phyloP scores from a whole-genome alignment of 805 yeast genomes.

The Cyberlindnera maclurae region DNA sequence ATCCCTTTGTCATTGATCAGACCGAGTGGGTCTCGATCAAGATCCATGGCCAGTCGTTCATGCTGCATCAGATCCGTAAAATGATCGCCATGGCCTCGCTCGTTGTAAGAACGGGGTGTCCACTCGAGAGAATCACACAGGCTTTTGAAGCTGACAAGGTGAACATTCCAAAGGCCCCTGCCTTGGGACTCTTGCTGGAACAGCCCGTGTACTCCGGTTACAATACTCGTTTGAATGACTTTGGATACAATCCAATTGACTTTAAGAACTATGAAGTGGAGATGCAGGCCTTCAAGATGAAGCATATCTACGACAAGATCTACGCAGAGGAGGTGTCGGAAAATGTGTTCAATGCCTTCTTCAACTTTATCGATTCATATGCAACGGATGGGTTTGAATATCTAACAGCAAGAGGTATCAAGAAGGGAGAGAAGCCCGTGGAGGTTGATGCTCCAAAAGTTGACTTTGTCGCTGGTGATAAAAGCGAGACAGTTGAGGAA shows the following conservation, averaged over 20 bases:
- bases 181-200: slow-evolving; percentile 83
- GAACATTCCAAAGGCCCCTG: slow-evolving; percentile 96
- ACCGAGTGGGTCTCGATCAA: slow-evolving; percentile 96
- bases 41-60: slow-evolving; percentile 96
- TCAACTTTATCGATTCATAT: slow-evolving; percentile 81
- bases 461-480: slow-evolving; percentile 6
- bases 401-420: slow-evolving; percentile 35
- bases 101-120: slow-evolving; percentile 80
- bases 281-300: slow-evolving; percentile 82
- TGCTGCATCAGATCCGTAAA: slow-evolving; percentile 96
- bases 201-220: slow-evolving; percentile 87
- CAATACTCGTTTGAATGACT: slow-evolving; percentile 60
- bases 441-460: slow-evolving; percentile 4
- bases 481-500: slow-evolving; percentile 1
- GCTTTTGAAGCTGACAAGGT: slow-evolving; percentile 70
- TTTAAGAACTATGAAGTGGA: slow-evolving; percentile 59
- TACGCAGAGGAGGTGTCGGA: slow-evolving; percentile 86
- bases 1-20: slow-evolving; percentile 85
- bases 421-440: slow-evolving; percentile 12
- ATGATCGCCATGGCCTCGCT: slow-evolving; percentile 95
- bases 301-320: slow-evolving; percentile 85
- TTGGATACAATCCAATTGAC: slow-evolving; percentile 71
- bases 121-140: slow-evolving; percentile 64
- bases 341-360: slow-evolving; percentile 84
- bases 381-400: slow-evolving; percentile 48